Evolutionary conservation across 1,139 yeast genomes (phyloP).

Genomic region (Sugiyamaella sp.): DNA sequence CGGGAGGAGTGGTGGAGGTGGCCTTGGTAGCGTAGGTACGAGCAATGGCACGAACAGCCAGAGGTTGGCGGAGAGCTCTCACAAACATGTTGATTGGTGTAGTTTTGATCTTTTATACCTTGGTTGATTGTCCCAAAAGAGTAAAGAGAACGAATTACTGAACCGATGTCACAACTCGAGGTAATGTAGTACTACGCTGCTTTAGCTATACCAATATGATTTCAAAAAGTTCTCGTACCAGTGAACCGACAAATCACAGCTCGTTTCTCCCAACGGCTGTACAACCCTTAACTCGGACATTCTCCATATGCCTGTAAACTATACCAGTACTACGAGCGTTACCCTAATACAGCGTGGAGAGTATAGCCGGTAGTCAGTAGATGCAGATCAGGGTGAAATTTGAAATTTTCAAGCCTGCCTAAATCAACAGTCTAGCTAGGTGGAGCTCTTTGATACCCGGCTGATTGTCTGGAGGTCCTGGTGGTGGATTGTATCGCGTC

Average conservation of each 20-base stretch:
- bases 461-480: too few relatives aligned
- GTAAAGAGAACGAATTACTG: neutral
- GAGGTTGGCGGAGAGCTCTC: constrained; percentile 25
- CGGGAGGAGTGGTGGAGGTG: constrained; percentile 72
- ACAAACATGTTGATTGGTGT: constrained; percentile 23
- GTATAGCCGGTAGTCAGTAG: neutral
- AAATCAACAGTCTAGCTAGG: too few relatives aligned
- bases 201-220: neutral
- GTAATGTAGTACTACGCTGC: neutral
- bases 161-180: neutral
- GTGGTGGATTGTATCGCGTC: too few relatives aligned
- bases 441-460: too few relatives aligned
- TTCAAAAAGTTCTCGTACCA: constrained; percentile 11
- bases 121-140: constrained; percentile 2
- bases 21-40: constrained; percentile 57
- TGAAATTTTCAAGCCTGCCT: constrained; percentile 4
- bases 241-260: constrained; percentile 20
- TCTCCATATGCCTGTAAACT: neutral
- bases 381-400: constrained; percentile 6
- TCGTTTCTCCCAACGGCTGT: neutral
- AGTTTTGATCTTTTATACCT: neutral
- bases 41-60: constrained; percentile 28
- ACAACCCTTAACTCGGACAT: constrained; percentile 7
- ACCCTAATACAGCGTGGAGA: constrained; percentile 1
- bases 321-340: neutral